These are phyloP conservation scores for Tetradesmus lagerheimii DNA, from an alignment of 139 green algal genomes.

Conservation along the genomic window DNA sequence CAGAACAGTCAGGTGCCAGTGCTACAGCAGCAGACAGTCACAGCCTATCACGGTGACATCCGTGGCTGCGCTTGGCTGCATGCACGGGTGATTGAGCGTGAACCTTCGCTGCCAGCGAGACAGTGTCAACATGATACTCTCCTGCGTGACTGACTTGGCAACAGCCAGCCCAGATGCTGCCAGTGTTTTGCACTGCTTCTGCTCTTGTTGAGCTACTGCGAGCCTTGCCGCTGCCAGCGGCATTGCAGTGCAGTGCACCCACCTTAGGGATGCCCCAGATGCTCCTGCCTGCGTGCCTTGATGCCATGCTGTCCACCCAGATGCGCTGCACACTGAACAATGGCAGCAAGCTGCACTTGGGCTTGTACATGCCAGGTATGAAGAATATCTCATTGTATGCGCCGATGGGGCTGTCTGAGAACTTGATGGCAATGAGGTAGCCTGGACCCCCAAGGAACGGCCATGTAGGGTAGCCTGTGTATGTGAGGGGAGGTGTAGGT, in stretches of 20 bases:
- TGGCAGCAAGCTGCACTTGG: background rate
- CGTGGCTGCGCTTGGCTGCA: no score
- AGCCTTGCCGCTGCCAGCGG: no score
- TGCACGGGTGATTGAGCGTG: no score
- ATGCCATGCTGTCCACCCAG: constrained; percentile 5
- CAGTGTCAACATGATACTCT: no score
- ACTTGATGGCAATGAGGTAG: constrained; percentile 33
- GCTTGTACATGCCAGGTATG: constrained; percentile 1
- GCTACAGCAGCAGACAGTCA: no score
- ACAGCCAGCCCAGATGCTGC: background rate
- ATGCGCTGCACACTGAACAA: background rate
- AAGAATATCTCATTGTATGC: constrained; percentile 12
- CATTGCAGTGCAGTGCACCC: background rate
- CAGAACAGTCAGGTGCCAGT: no score
- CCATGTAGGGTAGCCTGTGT: constrained; percentile 16
- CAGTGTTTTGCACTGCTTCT: background rate
- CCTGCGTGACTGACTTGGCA: no score
- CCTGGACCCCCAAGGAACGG: constrained; percentile 7
- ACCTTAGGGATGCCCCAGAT: constrained; percentile 28
- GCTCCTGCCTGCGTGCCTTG: background rate
- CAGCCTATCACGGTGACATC: no score
- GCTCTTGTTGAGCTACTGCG: background rate
- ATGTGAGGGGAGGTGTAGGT: constrained; percentile 3
- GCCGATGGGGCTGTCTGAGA: background rate
- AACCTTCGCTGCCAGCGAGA: no score